phyloP scores from a whole-genome alignment of 1,139 yeast genomes.

The Geotrichum australiense region DNA sequence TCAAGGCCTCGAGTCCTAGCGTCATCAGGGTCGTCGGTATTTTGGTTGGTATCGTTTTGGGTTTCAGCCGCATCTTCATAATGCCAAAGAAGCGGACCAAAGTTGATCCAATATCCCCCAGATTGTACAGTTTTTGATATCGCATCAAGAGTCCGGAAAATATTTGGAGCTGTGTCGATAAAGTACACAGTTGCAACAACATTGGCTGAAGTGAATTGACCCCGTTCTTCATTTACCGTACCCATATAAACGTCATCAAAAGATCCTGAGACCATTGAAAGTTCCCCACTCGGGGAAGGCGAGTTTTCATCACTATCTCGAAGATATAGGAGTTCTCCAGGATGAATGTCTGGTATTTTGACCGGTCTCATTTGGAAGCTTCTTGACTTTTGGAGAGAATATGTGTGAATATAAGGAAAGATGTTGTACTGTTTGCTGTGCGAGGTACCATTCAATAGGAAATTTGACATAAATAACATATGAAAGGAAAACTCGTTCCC shows the following conservation, averaged over 20 bases:
- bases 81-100: slow-evolving; percentile 86
- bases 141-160: slow-evolving; percentile 60
- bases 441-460: slow-evolving; percentile 48
- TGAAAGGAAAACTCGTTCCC: slow-evolving; percentile 83
- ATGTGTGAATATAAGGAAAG: slow-evolving; percentile 64
- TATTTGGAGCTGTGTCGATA: slow-evolving; percentile 69
- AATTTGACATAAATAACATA: slow-evolving; percentile 66
- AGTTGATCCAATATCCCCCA: slow-evolving; percentile 71
- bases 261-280: slow-evolving; percentile 78
- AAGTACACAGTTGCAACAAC: slow-evolving; percentile 67
- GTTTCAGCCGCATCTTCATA: slow-evolving; percentile 42
- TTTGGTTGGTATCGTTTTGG: slow-evolving; percentile 12
- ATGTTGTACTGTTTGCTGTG: slow-evolving; percentile 56
- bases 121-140: slow-evolving; percentile 46
- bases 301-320: slow-evolving; percentile 33
- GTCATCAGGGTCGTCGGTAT: slow-evolving; percentile 28
- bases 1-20: slow-evolving; percentile 50
- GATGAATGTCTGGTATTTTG: slow-evolving; percentile 38
- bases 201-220: slow-evolving; percentile 41
- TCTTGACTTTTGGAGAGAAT: slow-evolving; percentile 55
- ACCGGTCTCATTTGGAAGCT: slow-evolving; percentile 50
- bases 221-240: slow-evolving; percentile 8
- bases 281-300: slow-evolving; percentile 44
- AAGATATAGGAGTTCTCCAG: slow-evolving; percentile 23
- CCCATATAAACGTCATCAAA: slow-evolving; percentile 57